Evolutionary conservation across 306 rosid genomes (phyloP), one percentile per base, ranked within the genome.

Genomic region (Rubus idaeus): DNA sequence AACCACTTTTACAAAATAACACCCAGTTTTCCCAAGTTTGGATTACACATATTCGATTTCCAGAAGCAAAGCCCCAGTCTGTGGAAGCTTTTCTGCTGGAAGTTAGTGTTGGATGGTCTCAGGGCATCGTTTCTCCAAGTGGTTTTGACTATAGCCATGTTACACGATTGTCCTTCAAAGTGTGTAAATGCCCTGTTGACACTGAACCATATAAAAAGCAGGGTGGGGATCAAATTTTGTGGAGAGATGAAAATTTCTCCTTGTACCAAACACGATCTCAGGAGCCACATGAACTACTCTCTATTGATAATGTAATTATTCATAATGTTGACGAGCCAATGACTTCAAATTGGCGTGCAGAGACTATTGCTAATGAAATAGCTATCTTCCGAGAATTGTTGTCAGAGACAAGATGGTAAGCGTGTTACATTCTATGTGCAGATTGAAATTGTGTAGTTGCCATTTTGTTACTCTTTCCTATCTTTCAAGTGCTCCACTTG

Each of bases 301-400:
- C 79, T 61, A 51, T 84, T 18, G 87, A 79, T 79, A 80, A 74
- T 70, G 75, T 80, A 73, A 77, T 18, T 71, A 79, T 82, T 58
- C 79, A 83, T 61, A 86, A 73, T 69, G 85, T 37, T 53, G 80
- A 52, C 39, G 81, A 67, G 75, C 83, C 85, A 57, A 65, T 70
- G 63, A 77, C 77, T 68, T 88, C 93, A 68, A 61, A 68, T 64
- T 88, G 99, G 96, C 60, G 75, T 72, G 78, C 75, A 17, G 86
- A 95, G 89, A 85, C 84, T 74, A 80, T 95, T 74, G 82, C 18
- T 44, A 81, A 89, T 68, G 98, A 92, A 85, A 87, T 92, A 74
- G 74, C 84, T 41, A 79, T 81, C 56, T 88, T 92, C 81, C 87
- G 56, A 62, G 94, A 89, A 55, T 83, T 95, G 58, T 64, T 92